These are phyloP conservation scores for Pisolithus orientalis DNA, from an alignment of 768 basidiomycete species.

Conservation along the genomic window DNA sequence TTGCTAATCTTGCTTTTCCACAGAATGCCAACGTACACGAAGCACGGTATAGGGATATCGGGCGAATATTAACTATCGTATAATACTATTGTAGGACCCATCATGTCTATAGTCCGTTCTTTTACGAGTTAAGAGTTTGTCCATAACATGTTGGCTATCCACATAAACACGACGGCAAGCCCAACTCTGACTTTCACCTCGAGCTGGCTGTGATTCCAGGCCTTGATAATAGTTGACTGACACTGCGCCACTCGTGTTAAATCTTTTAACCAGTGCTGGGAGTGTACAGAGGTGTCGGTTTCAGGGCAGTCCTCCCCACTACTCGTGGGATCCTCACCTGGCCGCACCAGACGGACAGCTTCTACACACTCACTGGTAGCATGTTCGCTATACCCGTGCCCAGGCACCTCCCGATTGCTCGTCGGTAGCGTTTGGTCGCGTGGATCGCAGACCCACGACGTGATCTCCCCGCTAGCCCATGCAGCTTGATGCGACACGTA, in stretches of 20 bases:
- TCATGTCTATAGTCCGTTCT: not conserved
- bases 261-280: conserved; percentile 46
- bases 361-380: conserved; percentile 1
- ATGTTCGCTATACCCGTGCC: not conserved
- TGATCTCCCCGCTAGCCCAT: conserved; percentile 67
- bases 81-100: not conserved
- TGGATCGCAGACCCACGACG: conserved; percentile 47
- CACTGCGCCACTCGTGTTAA: conserved; percentile 30
- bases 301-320: conserved; percentile 25
- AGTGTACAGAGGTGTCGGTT: conserved; percentile 30
- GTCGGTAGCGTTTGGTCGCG: conserved; percentile 19
- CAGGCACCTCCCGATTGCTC: conserved; percentile 1
- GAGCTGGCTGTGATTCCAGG: conserved; percentile 24
- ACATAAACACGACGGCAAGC: conserved; percentile 44
- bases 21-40: conserved; percentile 2
- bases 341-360: conserved; percentile 6
- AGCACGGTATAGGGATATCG: not conserved
- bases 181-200: conserved; percentile 39
- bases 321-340: not conserved
- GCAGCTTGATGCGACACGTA: conserved; percentile 75
- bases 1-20: conserved; percentile 11
- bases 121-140: conserved; percentile 19
- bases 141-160: conserved; percentile 64
- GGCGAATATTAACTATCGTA: not conserved
- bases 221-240: conserved; percentile 7